Evolutionary conservation across 371 early-diverging fungal genomes (phyloP), one percentile per base, ranked within the genome.

Genomic region (Mucor irregularis): DNA sequence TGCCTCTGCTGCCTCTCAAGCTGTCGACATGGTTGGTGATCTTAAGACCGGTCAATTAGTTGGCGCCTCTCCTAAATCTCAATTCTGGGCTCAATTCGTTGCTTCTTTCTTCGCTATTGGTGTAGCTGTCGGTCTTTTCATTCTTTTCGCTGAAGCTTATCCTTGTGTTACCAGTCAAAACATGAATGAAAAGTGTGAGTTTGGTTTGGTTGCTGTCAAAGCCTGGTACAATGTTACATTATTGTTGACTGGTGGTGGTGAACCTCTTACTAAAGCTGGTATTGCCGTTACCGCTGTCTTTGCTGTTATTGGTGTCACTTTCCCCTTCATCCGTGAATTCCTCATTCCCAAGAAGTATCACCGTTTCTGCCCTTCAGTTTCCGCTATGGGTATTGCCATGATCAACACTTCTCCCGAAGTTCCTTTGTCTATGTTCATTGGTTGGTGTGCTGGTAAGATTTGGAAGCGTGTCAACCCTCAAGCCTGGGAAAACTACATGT

Each of bases 371-470:
- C 80, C 86, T 52, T 89, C 87, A 57, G 42, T 82, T 53, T 78
- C 76, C 56, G 87, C 91, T 34, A 64, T 89, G 19, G 91, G 91
- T 59, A 74, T 90, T 49, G 84, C 85, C 40, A 76, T 89, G 66
- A 83, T 89, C 43, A 88, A 83, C 58, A 71, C 82, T 34, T 61
- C 67, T 7, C 81, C 84, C 22, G 81, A 80, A 46, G 66, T 81
- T 24, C 77, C 84, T 17, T 38, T 83, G 22, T 79, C 87, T 30
- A 84, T 85, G 85, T 65, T 84, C 48, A 66, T 81, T 22, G 90
- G 89, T 14, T 81, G 81, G 72, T 21, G 55, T n/a, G 73, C 62
- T 49, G 73, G 73, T 28, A 61, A 67, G 53, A 62, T 83, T 58
- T 90, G 90, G 90, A 58, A 69, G 53, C 62, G 65, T 0, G 19